These are phyloP conservation scores for Talaromyces sp. DNA, from an alignment of 2,329 filamentous ascomycete species.

Conservation along the genomic window DNA sequence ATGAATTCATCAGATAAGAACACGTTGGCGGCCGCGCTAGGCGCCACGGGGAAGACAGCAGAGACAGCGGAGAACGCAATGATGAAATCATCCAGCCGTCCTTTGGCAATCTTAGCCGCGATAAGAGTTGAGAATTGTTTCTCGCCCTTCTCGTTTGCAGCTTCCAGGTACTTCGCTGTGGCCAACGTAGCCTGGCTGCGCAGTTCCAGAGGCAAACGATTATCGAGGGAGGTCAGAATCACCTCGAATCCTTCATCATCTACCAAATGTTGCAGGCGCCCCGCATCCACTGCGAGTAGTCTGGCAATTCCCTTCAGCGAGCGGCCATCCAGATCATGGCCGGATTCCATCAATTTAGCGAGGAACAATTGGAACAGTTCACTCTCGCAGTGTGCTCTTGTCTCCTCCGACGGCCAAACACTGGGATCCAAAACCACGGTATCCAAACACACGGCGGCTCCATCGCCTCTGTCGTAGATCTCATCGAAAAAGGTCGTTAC, in stretches of 20 bases:
- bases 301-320: constrained; percentile 64
- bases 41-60: constrained; percentile 82
- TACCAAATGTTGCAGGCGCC: constrained; percentile 49
- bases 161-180: constrained; percentile 80
- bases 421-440: constrained; percentile 49
- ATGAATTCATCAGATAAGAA: constrained; percentile 91
- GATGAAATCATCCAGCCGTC: constrained; percentile 85
- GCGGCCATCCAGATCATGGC: constrained; percentile 69
- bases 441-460: constrained; percentile 50
- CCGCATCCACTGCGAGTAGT: constrained; percentile 58
- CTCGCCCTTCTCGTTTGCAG: constrained; percentile 70
- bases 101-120: constrained; percentile 68
- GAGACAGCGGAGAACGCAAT: constrained; percentile 92
- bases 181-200: constrained; percentile 81
- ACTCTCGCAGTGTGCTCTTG: constrained; percentile 48
- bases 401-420: constrained; percentile 49
- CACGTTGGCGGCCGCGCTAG: constrained; percentile 71
- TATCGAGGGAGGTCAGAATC: constrained; percentile 82
- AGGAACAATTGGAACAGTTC: constrained; percentile 68
- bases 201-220: constrained; percentile 72
- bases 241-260: constrained; percentile 80
- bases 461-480: constrained; percentile 52
- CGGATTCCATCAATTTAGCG: constrained; percentile 87
- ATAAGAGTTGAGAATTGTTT: constrained; percentile 75
- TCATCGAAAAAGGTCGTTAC: constrained; percentile 53